These are phyloP conservation scores for Gryganskiella cystojenkinii DNA, from an alignment of 192 early-diverging fungal species.

Conservation along the genomic window DNA sequence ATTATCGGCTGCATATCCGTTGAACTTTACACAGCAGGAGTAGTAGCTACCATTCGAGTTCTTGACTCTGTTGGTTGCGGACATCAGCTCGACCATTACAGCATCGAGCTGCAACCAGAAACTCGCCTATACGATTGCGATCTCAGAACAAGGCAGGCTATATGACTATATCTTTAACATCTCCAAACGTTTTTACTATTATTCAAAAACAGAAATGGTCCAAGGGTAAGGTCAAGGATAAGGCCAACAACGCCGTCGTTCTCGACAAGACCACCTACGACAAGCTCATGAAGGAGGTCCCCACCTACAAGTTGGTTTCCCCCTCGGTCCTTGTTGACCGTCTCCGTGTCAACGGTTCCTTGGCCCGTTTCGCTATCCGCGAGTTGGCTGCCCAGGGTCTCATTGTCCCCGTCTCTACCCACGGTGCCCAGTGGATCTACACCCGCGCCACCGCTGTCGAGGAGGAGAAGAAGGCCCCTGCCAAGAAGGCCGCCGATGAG, in stretches of 20 bases:
- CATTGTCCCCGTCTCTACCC: conserved; percentile 91
- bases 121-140: too few relatives aligned
- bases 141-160: neutral
- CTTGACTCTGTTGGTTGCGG: too few relatives aligned
- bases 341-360: conserved; percentile 96
- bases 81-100: too few relatives aligned
- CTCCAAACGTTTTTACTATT: neutral
- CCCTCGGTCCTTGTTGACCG: conserved; percentile 99
- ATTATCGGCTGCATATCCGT: too few relatives aligned
- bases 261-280: conserved; percentile 98
- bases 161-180: neutral
- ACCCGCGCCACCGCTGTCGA: conserved; percentile 66
- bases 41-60: too few relatives aligned
- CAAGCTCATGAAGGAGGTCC: conserved; percentile 99
- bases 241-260: conserved; percentile 99
- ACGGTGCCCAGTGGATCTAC: conserved; percentile 94
- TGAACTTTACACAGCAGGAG: too few relatives aligned
- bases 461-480: conserved; percentile 59
- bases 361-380: conserved; percentile 94
- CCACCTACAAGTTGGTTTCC: conserved; percentile 99
- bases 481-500: conserved; percentile 47
- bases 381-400: conserved; percentile 92
- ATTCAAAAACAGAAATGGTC: conserved; percentile 93
- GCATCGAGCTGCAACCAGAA: too few relatives aligned
- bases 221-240: conserved; percentile 99